Base-by-base conservation (phyloP, 2,329 filamentous ascomycete species). In the Xylaria sp. region DNA sequence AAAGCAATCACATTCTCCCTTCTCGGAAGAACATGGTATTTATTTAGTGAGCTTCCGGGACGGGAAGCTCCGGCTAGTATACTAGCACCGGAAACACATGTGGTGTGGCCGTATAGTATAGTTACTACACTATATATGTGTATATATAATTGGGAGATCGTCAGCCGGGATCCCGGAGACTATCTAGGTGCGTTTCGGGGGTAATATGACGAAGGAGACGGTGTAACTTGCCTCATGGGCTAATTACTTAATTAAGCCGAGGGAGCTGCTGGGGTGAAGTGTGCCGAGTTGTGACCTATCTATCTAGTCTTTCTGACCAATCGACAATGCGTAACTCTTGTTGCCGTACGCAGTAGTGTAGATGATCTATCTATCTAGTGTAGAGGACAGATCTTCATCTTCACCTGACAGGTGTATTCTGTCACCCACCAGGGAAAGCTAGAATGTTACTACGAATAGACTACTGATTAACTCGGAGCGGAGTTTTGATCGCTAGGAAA, bases 191-290 rank as follows among this genome's bases (percentile, higher is more conserved):
- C 17, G n/a, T 27, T 27, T 49, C 31, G 20, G 45, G 29, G 36
- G 29, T 39, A 38, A 25, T 42, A 10, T 29, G 36, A 45, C 54
- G 38, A 36, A 53, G 33, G 17, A 53, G 38, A 4, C 6, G n/a
- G 33, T 45, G 31, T 20, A 59, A 59, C 55, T 59, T 59, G 55
- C 45, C 55, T 59, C 45, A 64, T 49, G 25, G 17, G 45, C 25
- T 7, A 29, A 29, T 49, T n/a, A n/a, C n/a, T n/a, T 27, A 31
- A 17, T 45, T 53, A 42, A 38, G 33, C 51, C n/a, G 44, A 57
- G 47, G 42, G 51, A 57, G 22, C 39, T 53, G 31, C 45, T 39
- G 15, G 5, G 2, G 39, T n/a, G 39, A 17, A 6, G 22, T 36
- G 33, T 54, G 44, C 51, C 61, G 53, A 31, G 57, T 25, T 20